Conservation (phyloP, 106 monocot genomes). For the Allium fistulosum region DNA sequence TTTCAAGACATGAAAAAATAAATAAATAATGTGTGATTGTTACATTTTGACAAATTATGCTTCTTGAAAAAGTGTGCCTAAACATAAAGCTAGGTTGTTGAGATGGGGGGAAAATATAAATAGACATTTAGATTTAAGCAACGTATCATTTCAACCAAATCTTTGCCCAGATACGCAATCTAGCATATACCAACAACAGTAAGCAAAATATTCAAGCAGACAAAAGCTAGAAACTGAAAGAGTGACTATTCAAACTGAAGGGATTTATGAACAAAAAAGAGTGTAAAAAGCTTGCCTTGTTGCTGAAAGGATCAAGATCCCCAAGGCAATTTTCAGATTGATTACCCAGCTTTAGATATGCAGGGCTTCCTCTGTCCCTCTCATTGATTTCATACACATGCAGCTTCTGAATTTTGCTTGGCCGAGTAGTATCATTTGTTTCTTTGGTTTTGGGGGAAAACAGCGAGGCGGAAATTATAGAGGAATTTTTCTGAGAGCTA, state of each 20-base stretch:
- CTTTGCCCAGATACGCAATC: too few species aligned
- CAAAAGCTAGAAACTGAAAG: background rate
- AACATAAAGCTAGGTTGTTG: too few species aligned
- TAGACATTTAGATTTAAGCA: too few species aligned
- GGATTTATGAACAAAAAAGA: constrained; percentile 1
- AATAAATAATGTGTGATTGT: too few species aligned
- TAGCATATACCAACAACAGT: too few species aligned
- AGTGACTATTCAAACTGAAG: background rate
- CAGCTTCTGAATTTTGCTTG: constrained; percentile 31
- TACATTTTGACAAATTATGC: too few species aligned
- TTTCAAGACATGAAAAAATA: too few species aligned
- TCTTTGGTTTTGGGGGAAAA: constrained; percentile 2
- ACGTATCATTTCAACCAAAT: too few species aligned
- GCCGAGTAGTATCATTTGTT: background rate
- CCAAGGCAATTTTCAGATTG: constrained; percentile 23
- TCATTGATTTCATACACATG: constrained; percentile 56
- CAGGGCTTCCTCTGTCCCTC: constrained; percentile 38
- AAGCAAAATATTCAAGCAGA: constrained; percentile 9
- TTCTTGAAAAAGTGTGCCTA: too few species aligned
- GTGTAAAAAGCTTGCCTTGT: constrained; percentile 14
- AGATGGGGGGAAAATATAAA: too few species aligned
- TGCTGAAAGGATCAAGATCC: constrained; percentile 45
- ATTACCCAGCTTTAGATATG: constrained; percentile 39
- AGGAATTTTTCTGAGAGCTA: background rate
- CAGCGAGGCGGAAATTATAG: constrained; percentile 2